Percentiles rank a stretch among this genome's conserved stretches.
Conservation (phyloP, 352 stramenopile genomes). For the Phytophthora rubi region DNA sequence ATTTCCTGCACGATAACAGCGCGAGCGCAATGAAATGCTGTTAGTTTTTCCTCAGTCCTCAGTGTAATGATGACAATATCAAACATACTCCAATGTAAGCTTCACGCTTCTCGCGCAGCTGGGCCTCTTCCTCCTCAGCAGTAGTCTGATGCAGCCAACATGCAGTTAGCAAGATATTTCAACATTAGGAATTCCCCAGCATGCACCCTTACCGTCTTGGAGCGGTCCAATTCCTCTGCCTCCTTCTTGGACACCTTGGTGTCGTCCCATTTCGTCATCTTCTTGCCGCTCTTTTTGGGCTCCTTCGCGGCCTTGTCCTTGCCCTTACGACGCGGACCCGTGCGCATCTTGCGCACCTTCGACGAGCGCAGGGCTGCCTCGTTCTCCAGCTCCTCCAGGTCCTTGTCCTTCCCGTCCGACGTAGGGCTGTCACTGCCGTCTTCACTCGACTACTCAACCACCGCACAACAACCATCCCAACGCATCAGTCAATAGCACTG, state of each 20-base stretch:
- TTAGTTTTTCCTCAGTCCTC: background rate
- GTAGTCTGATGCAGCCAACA: constrained; percentile 45
- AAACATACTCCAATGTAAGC: constrained; percentile 84
- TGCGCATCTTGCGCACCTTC: constrained; percentile 68
- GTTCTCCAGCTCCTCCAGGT: constrained; percentile 64
- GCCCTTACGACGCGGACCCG: constrained; percentile 61
- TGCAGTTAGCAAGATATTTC: constrained; percentile 7
- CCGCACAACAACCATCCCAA: constrained; percentile 9
- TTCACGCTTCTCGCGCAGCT: constrained; percentile 74
- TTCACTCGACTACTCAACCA: constrained; percentile 58
- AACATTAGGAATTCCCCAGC: background rate
- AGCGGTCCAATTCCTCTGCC: constrained; percentile 74
- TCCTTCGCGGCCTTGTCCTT: constrained; percentile 61
- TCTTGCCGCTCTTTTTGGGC: constrained; percentile 75
- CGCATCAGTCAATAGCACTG: constrained; percentile 1
- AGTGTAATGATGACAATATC: background rate
- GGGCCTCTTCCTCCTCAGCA: constrained; percentile 72
- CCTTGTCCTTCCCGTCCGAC: constrained; percentile 57
- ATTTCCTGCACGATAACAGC: constrained; percentile 48
- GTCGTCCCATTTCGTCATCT: constrained; percentile 89
- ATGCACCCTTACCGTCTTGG: constrained; percentile 52
- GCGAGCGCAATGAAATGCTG: background rate
- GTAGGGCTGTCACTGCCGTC: constrained; percentile 61
- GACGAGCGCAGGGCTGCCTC: constrained; percentile 49
- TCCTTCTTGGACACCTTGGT: constrained; percentile 89